Percentiles rank a stretch among this genome's conserved stretches.
Conservation (phyloP, 495 filamentous ascomycete genomes). For the Oidiodendron maius region DNA sequence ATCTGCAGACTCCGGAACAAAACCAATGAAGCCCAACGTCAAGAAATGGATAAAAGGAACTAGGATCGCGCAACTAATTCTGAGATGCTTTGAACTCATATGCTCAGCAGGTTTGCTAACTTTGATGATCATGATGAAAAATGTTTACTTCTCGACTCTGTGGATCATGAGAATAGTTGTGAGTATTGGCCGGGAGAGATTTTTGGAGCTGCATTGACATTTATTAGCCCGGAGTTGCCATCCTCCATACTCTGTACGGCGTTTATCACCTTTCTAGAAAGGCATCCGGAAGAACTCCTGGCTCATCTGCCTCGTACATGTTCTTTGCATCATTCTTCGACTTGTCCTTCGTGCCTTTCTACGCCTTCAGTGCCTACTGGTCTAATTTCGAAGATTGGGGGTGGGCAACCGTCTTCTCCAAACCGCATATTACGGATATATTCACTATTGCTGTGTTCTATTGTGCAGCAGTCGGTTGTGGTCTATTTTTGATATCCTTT, state of each 20-base stretch:
- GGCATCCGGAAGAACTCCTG: slow-evolving; percentile 61
- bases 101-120: slow-evolving; percentile 64
- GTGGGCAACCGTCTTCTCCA: slow-evolving; percentile 59
- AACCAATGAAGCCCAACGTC: slow-evolving; percentile 62
- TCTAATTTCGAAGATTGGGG: slow-evolving; percentile 39
- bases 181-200: slow-evolving; percentile 25
- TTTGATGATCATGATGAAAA: slow-evolving; percentile 66
- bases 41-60: slow-evolving; percentile 63
- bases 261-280: slow-evolving; percentile 70
- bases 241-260: slow-evolving; percentile 65
- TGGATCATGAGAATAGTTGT: slow-evolving; percentile 80
- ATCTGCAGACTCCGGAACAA: slow-evolving; percentile 43
- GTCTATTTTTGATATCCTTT: slow-evolving; percentile 65
- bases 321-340: slow-evolving; percentile 72
- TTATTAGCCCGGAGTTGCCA: slow-evolving; percentile 57
- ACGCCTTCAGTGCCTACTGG: slow-evolving; percentile 62
- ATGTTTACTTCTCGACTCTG: slow-evolving; percentile 50
- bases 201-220: slow-evolving; percentile 1
- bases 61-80: slow-evolving; percentile 56
- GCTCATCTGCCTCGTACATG: slow-evolving; percentile 78
- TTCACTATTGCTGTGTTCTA: slow-evolving; percentile 62
- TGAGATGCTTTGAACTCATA: slow-evolving; percentile 59
- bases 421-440: slow-evolving; percentile 35
- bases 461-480: slow-evolving; percentile 50
- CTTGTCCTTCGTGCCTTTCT: slow-evolving; percentile 66